Base-by-base conservation (phyloP, 352 stramenopile genomes). In the Pseudoperonospora humuli region DNA sequence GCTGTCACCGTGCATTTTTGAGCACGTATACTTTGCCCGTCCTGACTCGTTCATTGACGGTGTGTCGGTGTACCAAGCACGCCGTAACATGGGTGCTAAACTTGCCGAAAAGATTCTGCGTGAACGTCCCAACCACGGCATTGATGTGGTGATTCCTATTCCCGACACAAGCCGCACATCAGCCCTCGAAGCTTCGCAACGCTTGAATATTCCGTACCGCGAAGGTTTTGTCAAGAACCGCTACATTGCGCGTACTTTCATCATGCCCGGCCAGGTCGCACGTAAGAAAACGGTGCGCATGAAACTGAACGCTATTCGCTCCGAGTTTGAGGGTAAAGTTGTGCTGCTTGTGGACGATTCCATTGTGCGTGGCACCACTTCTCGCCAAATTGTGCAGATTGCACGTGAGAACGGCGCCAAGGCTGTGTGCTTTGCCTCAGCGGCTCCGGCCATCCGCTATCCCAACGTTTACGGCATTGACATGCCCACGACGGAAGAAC, bases 381-480 rank as follows among this genome's bases (percentile, higher is more conserved):
- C 93, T 5, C 93, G 83, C 38, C 93, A 99, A 70, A 97, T 99
- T 54, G 93, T 99, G 37, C 83, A 98, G 70, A 98, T 99, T 79
- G 95, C 96, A 18, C 85, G 96, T 39, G 95, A 99, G 54, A 97
- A 96, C 19, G 97, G 97, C 18, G 97, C 97, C 5, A 95, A 91
- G 41, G 96, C 77, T 0, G 80, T 93, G 39, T 99, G 97, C 74
- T 97, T 99, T 50, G 95, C 86, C 15, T 98, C 87, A 38, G 95
- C 96, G 5, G 95, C 96, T 11, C 97, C 97, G 20, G 90, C 96
- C 33, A 98, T 99, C 61, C 86, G 95, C 25, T 95, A 98, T 70
- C 94, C 95, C n/a, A 99, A 99, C 61, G 97, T 99, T 21, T 99
- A 99, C 68, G 97, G 97, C 29, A 99, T 99, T 61, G 96, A 99